Evolutionary conservation across 495 filamentous ascomycete genomes (phyloP).

Genomic region (Neurospora sublineolata): DNA sequence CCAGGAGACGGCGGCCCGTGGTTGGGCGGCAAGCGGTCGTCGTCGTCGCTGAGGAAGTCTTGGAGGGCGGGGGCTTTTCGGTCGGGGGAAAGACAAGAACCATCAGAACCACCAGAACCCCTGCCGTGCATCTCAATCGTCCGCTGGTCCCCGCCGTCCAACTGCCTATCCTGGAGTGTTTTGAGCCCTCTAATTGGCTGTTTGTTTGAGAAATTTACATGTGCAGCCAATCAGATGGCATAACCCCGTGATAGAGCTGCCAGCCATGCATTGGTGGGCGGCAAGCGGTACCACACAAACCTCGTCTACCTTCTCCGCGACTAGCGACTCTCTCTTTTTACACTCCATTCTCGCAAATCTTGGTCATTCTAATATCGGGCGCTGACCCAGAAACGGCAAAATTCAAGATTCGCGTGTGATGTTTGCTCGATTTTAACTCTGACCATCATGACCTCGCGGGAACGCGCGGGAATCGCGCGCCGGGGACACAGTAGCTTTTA

Average conservation of each 20-base stretch:
- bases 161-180: constrained; percentile 11
- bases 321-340: background rate
- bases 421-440: background rate
- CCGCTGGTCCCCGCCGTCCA: constrained; percentile 6
- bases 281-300: constrained; percentile 21
- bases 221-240: constrained; percentile 18
- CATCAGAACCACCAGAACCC: background rate
- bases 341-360: background rate
- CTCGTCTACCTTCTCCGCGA: background rate
- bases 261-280: constrained; percentile 25
- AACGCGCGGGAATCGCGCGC: background rate
- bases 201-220: constrained; percentile 7
- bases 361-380: background rate
- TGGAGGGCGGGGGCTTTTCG: background rate
- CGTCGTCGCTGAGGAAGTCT: background rate
- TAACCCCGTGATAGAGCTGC: constrained; percentile 23
- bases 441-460: background rate
- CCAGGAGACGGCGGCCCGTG: constrained; percentile 12
- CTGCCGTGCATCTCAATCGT: background rate
- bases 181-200: constrained; percentile 11
- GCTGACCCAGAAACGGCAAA: background rate
- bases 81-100: background rate
- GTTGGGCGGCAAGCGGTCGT: constrained; percentile 20
- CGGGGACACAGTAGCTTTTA: background rate
- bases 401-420: background rate